Percentiles rank a stretch among this genome's conserved stretches.
Conservation (phyloP, 2,329 filamentous ascomycete species). For the Neonectria punicea region DNA sequence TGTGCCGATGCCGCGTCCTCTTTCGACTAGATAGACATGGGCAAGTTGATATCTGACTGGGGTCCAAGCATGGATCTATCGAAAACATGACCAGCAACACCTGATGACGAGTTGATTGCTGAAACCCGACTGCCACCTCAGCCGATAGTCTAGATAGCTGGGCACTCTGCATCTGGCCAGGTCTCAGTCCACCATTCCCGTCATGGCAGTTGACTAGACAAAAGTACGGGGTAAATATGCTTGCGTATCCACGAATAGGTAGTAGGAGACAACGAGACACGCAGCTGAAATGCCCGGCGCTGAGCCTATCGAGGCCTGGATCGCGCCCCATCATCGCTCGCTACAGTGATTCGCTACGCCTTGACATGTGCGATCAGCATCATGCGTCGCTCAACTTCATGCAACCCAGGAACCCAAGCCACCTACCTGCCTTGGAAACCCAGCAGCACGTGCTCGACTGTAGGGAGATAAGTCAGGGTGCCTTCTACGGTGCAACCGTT, state of each 20-base stretch:
- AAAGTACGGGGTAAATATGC: not conserved
- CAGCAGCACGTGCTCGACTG: not conserved
- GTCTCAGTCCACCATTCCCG: conserved; percentile 3
- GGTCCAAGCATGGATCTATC: not conserved
- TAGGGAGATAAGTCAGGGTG: not conserved
- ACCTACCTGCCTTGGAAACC: not conserved
- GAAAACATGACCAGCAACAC: too few relatives aligned
- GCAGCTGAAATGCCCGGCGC: not conserved
- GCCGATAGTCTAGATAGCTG: too few relatives aligned
- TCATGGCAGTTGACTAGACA: not conserved
- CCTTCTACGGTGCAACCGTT: not conserved
- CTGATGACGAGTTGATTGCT: not conserved
- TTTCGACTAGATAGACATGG: not conserved
- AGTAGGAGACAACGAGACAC: not conserved
- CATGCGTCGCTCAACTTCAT: conserved; percentile 20
- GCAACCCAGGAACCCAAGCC: conserved; percentile 5
- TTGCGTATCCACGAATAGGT: not conserved
- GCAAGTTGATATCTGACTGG: not conserved
- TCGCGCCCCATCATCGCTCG: not conserved
- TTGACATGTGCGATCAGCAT: conserved; percentile 8
- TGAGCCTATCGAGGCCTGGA: not conserved
- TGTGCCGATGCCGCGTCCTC: not conserved
- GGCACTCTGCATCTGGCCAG: too few relatives aligned
- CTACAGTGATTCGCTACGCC: not conserved
- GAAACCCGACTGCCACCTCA: too few relatives aligned